These are phyloP conservation scores for Trichosporon inkin DNA, from an alignment of 1,284 basidiomycete species.

Conservation along the genomic window DNA sequence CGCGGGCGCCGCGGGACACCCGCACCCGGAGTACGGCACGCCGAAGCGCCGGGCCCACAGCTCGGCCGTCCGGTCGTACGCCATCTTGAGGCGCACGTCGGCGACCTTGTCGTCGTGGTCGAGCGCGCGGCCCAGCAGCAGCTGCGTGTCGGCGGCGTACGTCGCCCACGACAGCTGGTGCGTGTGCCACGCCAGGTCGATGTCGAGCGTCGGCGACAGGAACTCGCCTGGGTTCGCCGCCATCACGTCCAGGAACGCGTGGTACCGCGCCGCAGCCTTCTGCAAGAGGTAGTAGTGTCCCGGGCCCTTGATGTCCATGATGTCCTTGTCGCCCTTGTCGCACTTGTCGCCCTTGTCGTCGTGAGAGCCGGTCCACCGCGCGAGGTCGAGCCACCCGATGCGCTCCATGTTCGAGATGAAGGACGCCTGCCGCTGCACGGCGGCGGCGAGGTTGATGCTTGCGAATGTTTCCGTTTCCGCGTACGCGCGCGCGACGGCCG, in stretches of 20 bases:
- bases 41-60: conserved; percentile 30
- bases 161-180: conserved; percentile 37
- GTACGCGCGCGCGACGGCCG: conserved; percentile 11
- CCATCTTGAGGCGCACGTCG: conserved; percentile 25
- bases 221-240: conserved; percentile 20
- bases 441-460: conserved; percentile 30
- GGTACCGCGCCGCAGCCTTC: conserved; percentile 38
- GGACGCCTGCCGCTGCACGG: conserved; percentile 32
- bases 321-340: too few relatives aligned
- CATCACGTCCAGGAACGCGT: conserved; percentile 43
- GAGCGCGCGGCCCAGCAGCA: conserved; percentile 24
- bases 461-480: conserved; percentile 12
- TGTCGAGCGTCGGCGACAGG: conserved; percentile 37
- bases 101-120: conserved; percentile 41
- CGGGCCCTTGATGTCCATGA: too few relatives aligned
- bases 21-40: conserved; percentile 19
- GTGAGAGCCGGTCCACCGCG: conserved; percentile 12
- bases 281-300: conserved; percentile 27
- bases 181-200: conserved; percentile 49
- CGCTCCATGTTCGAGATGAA: conserved; percentile 36
- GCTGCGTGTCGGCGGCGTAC: conserved; percentile 28
- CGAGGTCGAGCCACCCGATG: conserved; percentile 35
- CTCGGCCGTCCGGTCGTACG: conserved; percentile 24
- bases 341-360: too few relatives aligned
- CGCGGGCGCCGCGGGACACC: conserved; percentile 10